Evolutionary conservation across 345 rosid species (phyloP), one percentile per base, ranked within the genome.

Genomic region (Melastoma malabathricum): DNA sequence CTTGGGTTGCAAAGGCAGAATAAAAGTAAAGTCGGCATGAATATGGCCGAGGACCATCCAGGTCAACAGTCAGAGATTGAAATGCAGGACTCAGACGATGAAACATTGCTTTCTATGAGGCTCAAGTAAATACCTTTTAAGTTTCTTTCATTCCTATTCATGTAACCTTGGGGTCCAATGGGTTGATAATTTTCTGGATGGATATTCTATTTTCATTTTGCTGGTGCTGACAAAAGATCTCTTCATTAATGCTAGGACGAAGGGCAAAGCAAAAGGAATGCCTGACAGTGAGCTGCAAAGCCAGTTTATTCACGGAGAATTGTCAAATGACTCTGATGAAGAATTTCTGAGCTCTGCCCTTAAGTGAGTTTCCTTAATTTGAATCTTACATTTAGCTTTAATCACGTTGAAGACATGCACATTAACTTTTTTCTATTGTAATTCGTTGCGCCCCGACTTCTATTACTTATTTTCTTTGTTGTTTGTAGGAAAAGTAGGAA

Each of bases 31-130:
- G 72, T 59, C 17, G 52, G 56, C 61, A 56, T 65, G 71, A 67
- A 59, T 61, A 54, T 73, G 65, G 71, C 76, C 64, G 84, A 86
- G 39, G 80, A 77, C 59, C 69, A 71, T 52, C 66, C 44, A 20
- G 57, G 55, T 51, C 75, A 67, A 18, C 59, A 64, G 47, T 58
- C 77, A 46, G 57, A 38, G 44, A 67, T 65, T 52, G 67, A 59
- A 43, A 64, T 50, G 20, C 64, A 53, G 46, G 71, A 53, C 49
- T 71, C 80, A 7, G 92, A 83, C 56, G 45, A 82, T 44, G 89
- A 82, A 73, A 83, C 85, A 43, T 50, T 86, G 69, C 34, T 69
- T 22, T 86, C 94, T 18, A 63, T 80, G 38, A 84, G 65, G 72
- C 75, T 69, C 13, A 83, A 84, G 94, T 80, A 81, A 20, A 41